Base-by-base conservation (phyloP, 2,329 filamentous ascomycete species). In the Botrytis cinerea region DNA sequence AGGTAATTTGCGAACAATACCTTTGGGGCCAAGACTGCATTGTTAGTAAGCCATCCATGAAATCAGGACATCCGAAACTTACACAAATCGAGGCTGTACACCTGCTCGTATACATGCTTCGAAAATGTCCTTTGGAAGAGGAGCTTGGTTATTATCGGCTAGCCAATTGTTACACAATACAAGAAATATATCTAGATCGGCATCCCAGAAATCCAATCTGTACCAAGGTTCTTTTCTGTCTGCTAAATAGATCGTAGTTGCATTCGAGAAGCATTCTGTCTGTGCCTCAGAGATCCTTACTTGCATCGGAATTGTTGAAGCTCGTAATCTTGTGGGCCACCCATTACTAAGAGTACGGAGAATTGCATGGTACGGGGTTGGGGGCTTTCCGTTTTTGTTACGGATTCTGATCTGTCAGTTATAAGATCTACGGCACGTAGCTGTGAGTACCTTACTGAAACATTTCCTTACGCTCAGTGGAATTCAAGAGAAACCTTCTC, bases 41-140 rank as follows among this genome's bases (percentile, higher is more conserved):
- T 62, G 12, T 70, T 38, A 38, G 68, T 16, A 70, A n/a, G 28
- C 22, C 35, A 38, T 32, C 1, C 7, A n/a, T 18, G 6, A 45
- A 20, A 38, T 25, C 9, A 16, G 22, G 22, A 20, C 22, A 43
- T 43, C 22, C 10, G 10, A 4, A 10, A 71, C 70, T 64, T 57
- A 71, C 70, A 71, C 45, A 25, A 71, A 54, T 71, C 35, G 60
- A n/a, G 70, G 70, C 32, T 71, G 70, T 20, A 63, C 35, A 14
- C 70, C 60, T 12, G 40, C 22, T 25, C 25, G 35, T 45, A 71
- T 57, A 43, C 59, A 51, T 64, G 46, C 70, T 22, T 51, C 46
- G 9, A 71, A 71, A 8, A 38, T 14, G 12, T 38, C n/a, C 22
- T 1, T 63, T 38, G 51, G 5, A 38, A 70, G 57, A 35, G 25